These are phyloP conservation scores for Epichloe sylvatica DNA, from an alignment of 2,329 filamentous ascomycete genomes.

Conservation along the genomic window DNA sequence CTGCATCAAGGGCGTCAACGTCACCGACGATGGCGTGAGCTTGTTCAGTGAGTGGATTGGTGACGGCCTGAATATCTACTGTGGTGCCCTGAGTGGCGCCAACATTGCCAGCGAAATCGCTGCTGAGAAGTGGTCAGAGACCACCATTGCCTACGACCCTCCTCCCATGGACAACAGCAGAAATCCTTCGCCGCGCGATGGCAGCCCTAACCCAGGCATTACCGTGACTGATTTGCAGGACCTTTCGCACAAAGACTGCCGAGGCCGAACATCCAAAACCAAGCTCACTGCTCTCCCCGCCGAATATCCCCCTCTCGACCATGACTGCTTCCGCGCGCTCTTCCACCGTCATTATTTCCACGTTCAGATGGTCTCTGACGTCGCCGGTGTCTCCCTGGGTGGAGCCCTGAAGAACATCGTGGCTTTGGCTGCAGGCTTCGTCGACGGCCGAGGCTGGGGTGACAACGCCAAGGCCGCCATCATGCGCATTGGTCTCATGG, in stretches of 20 bases:
- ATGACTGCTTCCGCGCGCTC: conserved; percentile 66
- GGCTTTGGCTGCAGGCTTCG: conserved; percentile 84
- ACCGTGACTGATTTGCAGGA: conserved; percentile 42
- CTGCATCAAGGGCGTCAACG: conserved; percentile 96
- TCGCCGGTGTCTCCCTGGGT: conserved; percentile 90
- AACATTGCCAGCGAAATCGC: conserved; percentile 96
- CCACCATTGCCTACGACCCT: conserved; percentile 90
- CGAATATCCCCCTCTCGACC: conserved; percentile 77
- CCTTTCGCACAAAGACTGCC: conserved; percentile 53
- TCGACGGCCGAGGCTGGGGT: conserved; percentile 91
- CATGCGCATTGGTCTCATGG: conserved; percentile 88
- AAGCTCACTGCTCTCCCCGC: conserved; percentile 61
- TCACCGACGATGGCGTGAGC: conserved; percentile 70
- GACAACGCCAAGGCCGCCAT: conserved; percentile 98
- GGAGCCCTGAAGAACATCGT: conserved; percentile 96
- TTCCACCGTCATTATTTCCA: conserved; percentile 98
- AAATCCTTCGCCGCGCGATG: conserved; percentile 41
- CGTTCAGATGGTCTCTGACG: conserved; percentile 82
- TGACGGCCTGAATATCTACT: conserved; percentile 84
- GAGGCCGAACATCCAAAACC: conserved; percentile 51
- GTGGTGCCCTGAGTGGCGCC: conserved; percentile 84
- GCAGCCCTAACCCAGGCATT: conserved; percentile 34
- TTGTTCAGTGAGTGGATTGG: conserved; percentile 95
- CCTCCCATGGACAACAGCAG: conserved; percentile 68
- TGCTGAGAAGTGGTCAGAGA: conserved; percentile 91